These are phyloP conservation scores for Aspergillus cristatus DNA, from an alignment of 495 filamentous ascomycete genomes.

Conservation along the genomic window DNA sequence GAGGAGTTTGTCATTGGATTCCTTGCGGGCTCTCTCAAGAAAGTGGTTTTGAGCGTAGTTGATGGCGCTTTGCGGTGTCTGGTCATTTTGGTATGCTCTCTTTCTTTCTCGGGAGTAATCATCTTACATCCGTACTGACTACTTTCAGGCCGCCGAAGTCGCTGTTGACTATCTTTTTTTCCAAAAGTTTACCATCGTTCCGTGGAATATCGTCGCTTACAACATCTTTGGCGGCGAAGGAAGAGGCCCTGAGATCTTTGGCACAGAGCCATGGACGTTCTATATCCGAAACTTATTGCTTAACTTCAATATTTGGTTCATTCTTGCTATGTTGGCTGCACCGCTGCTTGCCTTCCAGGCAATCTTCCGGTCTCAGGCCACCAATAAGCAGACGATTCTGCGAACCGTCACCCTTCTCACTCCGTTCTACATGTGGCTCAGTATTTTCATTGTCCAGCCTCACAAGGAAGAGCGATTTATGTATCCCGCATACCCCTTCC, in stretches of 20 bases:
- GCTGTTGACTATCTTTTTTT: constrained; percentile 75
- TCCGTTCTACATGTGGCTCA: constrained; percentile 93
- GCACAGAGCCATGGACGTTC: constrained; percentile 94
- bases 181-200: constrained; percentile 62
- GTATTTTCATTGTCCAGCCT: constrained; percentile 80
- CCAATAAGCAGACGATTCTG: constrained; percentile 40
- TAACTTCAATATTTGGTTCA: constrained; percentile 94
- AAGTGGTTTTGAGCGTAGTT: constrained; percentile 46
- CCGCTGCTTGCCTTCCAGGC: constrained; percentile 51
- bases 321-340: constrained; percentile 65
- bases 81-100: constrained; percentile 56
- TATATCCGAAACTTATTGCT: constrained; percentile 85
- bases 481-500: constrained; percentile 89
- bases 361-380: constrained; percentile 27
- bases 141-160: constrained; percentile 46
- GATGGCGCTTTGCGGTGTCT: constrained; percentile 60
- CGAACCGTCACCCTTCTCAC: constrained; percentile 66
- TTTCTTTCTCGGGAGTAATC: background rate
- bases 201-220: constrained; percentile 91
- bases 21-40: constrained; percentile 47
- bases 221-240: constrained; percentile 77
- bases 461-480: constrained; percentile 99
- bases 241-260: constrained; percentile 85
- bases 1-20: constrained; percentile 63
- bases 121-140: constrained; percentile 18